A percentile compares a stretch with the other conserved stretches of the same genome.
These are phyloP conservation scores for Colletotrichum nymphaeae DNA, from an alignment of 2,329 filamentous ascomycete species.

Conservation along the genomic window DNA sequence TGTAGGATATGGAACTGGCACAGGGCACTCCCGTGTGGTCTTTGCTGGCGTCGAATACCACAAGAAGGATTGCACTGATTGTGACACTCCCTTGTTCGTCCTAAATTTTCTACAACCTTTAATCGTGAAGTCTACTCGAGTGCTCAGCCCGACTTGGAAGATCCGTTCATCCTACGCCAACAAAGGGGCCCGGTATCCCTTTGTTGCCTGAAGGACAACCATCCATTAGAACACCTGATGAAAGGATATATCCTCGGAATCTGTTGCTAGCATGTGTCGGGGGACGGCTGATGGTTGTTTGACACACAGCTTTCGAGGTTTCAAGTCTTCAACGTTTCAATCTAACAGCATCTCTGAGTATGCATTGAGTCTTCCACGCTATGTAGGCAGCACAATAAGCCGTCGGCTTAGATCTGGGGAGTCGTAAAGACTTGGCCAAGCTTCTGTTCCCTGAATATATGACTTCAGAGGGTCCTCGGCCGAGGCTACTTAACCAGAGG, in stretches of 20 bases:
- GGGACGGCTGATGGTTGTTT: not conserved
- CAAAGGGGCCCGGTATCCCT: not conserved
- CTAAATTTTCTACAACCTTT: not conserved
- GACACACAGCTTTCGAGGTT: not conserved
- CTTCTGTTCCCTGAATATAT: not conserved
- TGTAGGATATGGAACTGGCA: not conserved
- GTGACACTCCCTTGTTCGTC: not conserved
- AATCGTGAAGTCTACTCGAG: not conserved
- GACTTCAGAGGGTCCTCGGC: not conserved
- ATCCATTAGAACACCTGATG: not conserved
- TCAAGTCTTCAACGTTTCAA: not conserved
- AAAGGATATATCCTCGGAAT: not conserved
- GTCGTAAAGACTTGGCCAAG: not conserved
- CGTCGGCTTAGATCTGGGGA: not conserved
- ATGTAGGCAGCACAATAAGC: not conserved
- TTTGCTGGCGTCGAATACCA: not conserved
- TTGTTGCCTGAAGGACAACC: not conserved
- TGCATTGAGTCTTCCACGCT: not conserved
- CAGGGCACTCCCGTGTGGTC: not conserved
- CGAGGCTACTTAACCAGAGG: not conserved
- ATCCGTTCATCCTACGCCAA: not conserved
- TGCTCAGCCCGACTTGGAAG: not conserved
- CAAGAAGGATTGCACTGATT: not conserved
- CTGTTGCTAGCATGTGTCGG: not conserved
- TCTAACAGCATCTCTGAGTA: not conserved